Evolutionary conservation across 805 yeast genomes (phyloP).

Genomic region (Soucietia sequanensis): DNA sequence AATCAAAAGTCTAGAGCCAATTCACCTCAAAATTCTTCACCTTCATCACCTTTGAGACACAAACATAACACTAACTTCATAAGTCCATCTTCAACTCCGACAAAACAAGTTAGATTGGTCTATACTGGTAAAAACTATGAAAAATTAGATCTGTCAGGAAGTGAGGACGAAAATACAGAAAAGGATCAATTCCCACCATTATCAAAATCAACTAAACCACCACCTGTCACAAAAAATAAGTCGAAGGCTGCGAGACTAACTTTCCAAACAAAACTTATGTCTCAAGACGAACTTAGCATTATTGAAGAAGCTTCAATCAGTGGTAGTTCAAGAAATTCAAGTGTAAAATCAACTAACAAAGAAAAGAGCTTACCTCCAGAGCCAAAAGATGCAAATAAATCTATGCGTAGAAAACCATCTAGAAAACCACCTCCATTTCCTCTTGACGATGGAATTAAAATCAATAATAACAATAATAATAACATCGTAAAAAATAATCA

Average conservation of each 20-base stretch:
- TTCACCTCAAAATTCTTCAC: slow-evolving; percentile 1
- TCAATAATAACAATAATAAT: too few relatives aligned
- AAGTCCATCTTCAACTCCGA: too few relatives aligned
- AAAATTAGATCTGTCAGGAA: slow-evolving; percentile 19
- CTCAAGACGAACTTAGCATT: slow-evolving; percentile 39
- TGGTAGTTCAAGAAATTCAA: slow-evolving; percentile 29
- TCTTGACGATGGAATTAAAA: not conserved
- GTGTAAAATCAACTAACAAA: slow-evolving; percentile 13
- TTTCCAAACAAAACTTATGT: slow-evolving; percentile 15
- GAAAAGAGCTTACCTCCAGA: slow-evolving; percentile 6
- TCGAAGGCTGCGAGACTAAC: slow-evolving; percentile 25
- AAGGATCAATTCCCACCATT: slow-evolving; percentile 6
- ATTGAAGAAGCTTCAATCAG: slow-evolving; percentile 37
- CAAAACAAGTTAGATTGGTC: slow-evolving; percentile 18
- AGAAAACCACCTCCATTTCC: slow-evolving; percentile 10
- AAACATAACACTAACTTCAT: slow-evolving; percentile 12
- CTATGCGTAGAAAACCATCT: slow-evolving; percentile 4
- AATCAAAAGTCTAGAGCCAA: slow-evolving; percentile 11
- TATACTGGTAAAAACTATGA: slow-evolving; percentile 39
- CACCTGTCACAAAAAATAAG: slow-evolving; percentile 23
- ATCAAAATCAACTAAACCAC: slow-evolving; percentile 16
- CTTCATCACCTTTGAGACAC: slow-evolving; percentile 13
- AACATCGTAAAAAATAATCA: not conserved
- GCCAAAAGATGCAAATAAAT: slow-evolving; percentile 1
- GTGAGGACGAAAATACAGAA: not conserved